Evolutionary conservation across 345 rosid genomes (phyloP), one percentile per base, ranked within the genome.

Genomic region (Draba incana): DNA sequence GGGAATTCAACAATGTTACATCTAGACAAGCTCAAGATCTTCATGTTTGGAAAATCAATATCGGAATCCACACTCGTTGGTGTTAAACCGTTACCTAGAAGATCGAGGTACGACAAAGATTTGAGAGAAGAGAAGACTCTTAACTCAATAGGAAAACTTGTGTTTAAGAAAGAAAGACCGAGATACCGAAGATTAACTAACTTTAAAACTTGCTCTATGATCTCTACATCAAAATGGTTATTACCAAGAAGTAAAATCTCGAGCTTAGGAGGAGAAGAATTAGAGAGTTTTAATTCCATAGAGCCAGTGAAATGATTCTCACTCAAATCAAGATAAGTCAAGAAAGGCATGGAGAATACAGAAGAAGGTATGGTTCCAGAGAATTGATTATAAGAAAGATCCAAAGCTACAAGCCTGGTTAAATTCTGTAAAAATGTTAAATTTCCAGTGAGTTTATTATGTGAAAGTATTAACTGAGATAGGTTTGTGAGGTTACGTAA

Each of bases 311-410:
- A 30, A 20, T 31, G 9, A 33, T 62, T 62, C 5, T 13, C 68
- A 35, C 13, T 49, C 37, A 64, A 49, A 49, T 64, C 68, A 23
- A 37, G 57, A 50, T 12, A 25, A 38, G 35, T 23, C 10, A 64
- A 64, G 47, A 3, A 49, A 64, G 68, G 57, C 33, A 48, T 12
- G 35, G 46, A 12, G 68, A 64, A 6, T 14, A 64, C 8, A 4
- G 46, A 64, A 64, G 68, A 64, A 64, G 68, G 68, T 50, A 64
- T n/a, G 48, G 68, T 49, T 50, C 68, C 68, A 50, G 3, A 64
- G 25, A 64, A 49, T 3, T 50, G 24, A 23, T 64, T 64, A 49
- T 23, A 37, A 49, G 57, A 64, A n/a, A 49, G 57, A 3, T 64
- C 68, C 9, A 64, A n/a, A 37, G 6, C 57, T 64, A 3, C 24